Evolutionary conservation across 2,329 filamentous ascomycete species (phyloP).

Genomic region (Rutstroemia sp.): DNA sequence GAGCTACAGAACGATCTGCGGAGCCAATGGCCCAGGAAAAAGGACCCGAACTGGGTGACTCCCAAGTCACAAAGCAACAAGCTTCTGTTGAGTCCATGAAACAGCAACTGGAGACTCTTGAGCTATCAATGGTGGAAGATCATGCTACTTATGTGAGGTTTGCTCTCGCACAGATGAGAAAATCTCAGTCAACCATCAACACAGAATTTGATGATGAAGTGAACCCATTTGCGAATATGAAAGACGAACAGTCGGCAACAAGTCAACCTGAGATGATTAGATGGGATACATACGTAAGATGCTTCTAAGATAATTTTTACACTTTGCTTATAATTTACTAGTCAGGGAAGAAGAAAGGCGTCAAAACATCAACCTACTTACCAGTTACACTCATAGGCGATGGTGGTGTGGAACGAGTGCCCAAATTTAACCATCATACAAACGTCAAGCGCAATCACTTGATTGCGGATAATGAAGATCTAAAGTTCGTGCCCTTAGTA

Average conservation of each 20-base stretch:
- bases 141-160: neutral
- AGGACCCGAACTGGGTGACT: no score
- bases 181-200: neutral
- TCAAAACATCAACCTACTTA: slow-evolving; percentile 11
- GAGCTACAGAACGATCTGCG: no score
- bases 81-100: neutral
- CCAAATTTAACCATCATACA: slow-evolving; percentile 20
- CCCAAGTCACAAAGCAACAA: neutral
- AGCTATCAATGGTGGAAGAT: neutral
- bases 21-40: no score
- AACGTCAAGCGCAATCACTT: slow-evolving; percentile 22
- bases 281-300: slow-evolving; percentile 5
- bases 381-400: slow-evolving; percentile 7
- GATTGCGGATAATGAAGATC: slow-evolving; percentile 21
- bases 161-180: neutral
- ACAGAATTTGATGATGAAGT: slow-evolving; percentile 11
- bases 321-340: slow-evolving; percentile 10
- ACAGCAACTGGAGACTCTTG: neutral
- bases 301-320: slow-evolving; percentile 11
- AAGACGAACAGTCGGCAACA: neutral
- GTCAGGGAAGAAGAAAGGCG: slow-evolving; percentile 12
- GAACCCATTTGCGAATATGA: slow-evolving; percentile 20
- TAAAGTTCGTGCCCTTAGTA: slow-evolving; percentile 23
- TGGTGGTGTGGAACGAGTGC: slow-evolving; percentile 16
- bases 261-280: neutral